Percentiles rank a stretch among this genome's conserved stretches.
phyloP scores from a whole-genome alignment of 805 yeast genomes.

The Tetrapisispora namnaoensis region DNA sequence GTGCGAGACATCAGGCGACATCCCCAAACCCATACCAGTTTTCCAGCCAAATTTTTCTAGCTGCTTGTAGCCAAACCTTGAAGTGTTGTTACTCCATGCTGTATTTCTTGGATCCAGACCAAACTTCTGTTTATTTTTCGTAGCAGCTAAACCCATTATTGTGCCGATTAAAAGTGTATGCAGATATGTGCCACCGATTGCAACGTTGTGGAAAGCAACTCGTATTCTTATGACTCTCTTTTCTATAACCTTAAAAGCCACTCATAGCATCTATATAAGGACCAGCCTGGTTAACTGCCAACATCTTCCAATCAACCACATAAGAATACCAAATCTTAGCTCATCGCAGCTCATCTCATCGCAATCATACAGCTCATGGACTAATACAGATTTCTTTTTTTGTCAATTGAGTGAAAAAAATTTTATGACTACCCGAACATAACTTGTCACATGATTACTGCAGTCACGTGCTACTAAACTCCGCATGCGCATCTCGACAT shows the following conservation, averaged over 20 bases:
- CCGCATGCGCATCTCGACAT: no score
- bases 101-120: conserved; percentile 93
- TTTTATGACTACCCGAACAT: background rate
- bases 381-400: no score
- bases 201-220: no score
- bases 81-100: conserved; percentile 80
- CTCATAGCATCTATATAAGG: no score
- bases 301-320: no score
- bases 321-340: background rate
- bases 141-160: conserved; percentile 73
- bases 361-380: background rate
- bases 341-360: background rate
- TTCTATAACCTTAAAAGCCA: no score
- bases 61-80: conserved; percentile 81
- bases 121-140: conserved; percentile 70
- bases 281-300: no score
- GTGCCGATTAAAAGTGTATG: background rate
- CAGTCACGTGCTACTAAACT: no score
- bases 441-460: no score
- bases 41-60: conserved; percentile 80
- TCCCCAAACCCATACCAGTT: conserved; percentile 85
- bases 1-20: conserved; percentile 36
- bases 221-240: no score
- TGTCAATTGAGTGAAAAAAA: no score
- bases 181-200: background rate